Base-by-base conservation (phyloP, 73 alveolate species). In the Effrenium voratum region DNA sequence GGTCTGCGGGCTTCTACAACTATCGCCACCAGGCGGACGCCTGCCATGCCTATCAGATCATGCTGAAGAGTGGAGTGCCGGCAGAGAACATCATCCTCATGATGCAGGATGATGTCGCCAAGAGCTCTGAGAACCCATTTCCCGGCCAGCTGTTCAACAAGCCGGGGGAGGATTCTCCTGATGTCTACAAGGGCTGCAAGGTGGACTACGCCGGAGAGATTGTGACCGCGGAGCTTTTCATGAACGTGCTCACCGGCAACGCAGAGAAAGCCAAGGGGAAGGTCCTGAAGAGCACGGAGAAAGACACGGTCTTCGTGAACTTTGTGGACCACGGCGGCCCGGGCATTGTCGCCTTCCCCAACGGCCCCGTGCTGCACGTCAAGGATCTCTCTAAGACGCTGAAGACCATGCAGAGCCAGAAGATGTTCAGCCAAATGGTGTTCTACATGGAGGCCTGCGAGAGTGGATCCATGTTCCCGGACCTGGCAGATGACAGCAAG, bases 21-120 rank as follows among this genome's bases (percentile, higher is more conserved):
- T 99, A 99, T 98, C 99, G 99, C 46, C 99, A 99, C 99, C 99
- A 99, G 99, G 99, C 99, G 55, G 99, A 99, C 97, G 99, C 99
- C 84, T 99, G 99, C 99, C 99, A 99, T 95, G 99, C 99, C 77
- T 99, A 99, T 94, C 99, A 99, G 81, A 98, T 99, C 77, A 94
- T 99, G 87, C 75, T 98, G n/a, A 95, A 92, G 93, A 99, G 99
- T 59, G 99, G 99, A 38, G 99, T 99, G 36, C 99, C 99, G 22
- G 99, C 99, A 52, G 99, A 99, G 43, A 91, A 99, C 95, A 99
- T 99, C 94, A 99, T 99, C 87, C 99, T 99, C 46, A 98, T 99
- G 97, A 99, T 99, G 76, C 99, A 99, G 99, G 99, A 99, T 94
- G 99, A 99, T 99, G 99, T 99, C 38, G 99, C 99, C 36, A 91